A percentile compares a stretch with the other conserved stretches of the same genome.
These are phyloP conservation scores for Bruguiera sexangula DNA, from an alignment of 345 rosid species.

Conservation along the genomic window DNA sequence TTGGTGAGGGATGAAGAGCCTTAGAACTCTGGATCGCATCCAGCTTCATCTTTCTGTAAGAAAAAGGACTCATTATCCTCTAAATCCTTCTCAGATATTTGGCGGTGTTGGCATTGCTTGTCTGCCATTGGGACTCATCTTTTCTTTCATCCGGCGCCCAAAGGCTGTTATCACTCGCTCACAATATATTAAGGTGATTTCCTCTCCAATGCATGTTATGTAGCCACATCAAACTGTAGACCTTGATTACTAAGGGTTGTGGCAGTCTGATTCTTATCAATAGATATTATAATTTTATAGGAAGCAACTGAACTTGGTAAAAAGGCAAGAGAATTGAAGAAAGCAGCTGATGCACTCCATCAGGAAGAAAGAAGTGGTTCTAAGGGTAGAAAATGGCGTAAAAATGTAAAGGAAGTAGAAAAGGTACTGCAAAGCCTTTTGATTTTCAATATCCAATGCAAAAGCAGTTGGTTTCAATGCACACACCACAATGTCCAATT, in stretches of 20 bases:
- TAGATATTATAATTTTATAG: slow-evolving; percentile 38
- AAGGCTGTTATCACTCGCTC: slow-evolving; percentile 98
- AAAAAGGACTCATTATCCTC: slow-evolving; percentile 2
- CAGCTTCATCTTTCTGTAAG: neutral
- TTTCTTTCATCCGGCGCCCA: slow-evolving; percentile 92
- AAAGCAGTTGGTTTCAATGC: too few relatives aligned
- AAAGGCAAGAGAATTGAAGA: slow-evolving; percentile 90
- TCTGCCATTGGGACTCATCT: slow-evolving; percentile 89
- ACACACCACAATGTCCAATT: too few relatives aligned
- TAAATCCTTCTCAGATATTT: slow-evolving; percentile 58
- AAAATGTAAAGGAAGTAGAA: slow-evolving; percentile 90
- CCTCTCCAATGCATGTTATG: neutral
- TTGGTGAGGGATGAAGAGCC: neutral
- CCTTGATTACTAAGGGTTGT: neutral
- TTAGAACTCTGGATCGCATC: neutral
- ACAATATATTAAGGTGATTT: slow-evolving; percentile 86
- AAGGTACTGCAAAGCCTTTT: slow-evolving; percentile 47
- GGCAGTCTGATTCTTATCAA: slow-evolving; percentile 7
- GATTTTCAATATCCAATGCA: too few relatives aligned
- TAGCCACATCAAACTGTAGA: slow-evolving; percentile 4
- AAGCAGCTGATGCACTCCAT: slow-evolving; percentile 91
- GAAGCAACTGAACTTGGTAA: slow-evolving; percentile 99
- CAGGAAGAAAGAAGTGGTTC: slow-evolving; percentile 96
- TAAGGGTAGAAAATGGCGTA: slow-evolving; percentile 95
- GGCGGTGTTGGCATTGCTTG: slow-evolving; percentile 99